A percentile compares a stretch with the other conserved stretches of the same genome.
Evolutionary conservation across 805 yeast species (phyloP).

Genomic region (Candida orba): DNA sequence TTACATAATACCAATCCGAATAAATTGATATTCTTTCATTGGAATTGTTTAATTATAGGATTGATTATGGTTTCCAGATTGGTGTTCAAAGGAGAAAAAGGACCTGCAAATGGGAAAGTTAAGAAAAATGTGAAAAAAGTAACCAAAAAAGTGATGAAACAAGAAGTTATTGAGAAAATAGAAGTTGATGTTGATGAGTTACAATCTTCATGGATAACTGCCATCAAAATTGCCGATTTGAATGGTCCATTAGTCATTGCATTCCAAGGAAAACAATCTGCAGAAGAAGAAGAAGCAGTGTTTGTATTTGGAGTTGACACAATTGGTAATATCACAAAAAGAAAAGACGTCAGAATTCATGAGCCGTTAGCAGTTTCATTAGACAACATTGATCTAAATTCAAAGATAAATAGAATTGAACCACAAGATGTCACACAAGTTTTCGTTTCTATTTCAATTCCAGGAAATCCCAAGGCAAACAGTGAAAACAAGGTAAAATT

Average conservation of each 20-base stretch:
- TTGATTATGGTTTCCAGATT: slow-evolving; percentile 29
- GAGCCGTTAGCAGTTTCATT: neutral
- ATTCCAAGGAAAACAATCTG: neutral
- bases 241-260: slow-evolving; percentile 28
- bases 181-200: slow-evolving; percentile 5
- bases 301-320: neutral
- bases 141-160: neutral
- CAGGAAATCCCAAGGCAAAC: slow-evolving; percentile 1
- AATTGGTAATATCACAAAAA: neutral
- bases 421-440: slow-evolving; percentile 29
- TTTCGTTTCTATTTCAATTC: slow-evolving; percentile 19
- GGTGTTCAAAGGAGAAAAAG: slow-evolving; percentile 30
- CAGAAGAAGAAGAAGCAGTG: neutral
- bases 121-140: slow-evolving; percentile 10
- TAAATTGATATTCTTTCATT: too few relatives aligned
- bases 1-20: too few relatives aligned
- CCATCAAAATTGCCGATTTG: slow-evolving; percentile 21
- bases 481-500: slow-evolving; percentile 10
- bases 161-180: neutral
- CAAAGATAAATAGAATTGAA: slow-evolving; percentile 17
- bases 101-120: slow-evolving; percentile 2
- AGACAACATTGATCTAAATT: neutral
- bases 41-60: too few relatives aligned
- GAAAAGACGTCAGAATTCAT: neutral
- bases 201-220: slow-evolving; percentile 22